A percentile compares a stretch with the other conserved stretches of the same genome.
Conservation (phyloP, 2,329 filamentous ascomycete genomes). For the Arachnopeziza araneosa region DNA sequence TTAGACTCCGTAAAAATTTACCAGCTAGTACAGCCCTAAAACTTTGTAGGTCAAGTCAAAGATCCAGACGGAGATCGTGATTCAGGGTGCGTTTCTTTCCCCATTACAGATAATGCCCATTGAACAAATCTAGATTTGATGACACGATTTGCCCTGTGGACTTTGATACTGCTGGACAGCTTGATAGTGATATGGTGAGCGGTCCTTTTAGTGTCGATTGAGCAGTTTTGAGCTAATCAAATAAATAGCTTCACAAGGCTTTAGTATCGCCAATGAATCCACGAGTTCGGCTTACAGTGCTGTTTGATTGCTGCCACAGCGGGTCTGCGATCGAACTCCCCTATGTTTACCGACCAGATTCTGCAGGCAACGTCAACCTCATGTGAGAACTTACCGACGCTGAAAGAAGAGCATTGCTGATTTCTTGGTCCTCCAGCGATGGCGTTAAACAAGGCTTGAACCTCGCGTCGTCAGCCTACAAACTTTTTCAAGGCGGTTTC, state of each 20-base stretch:
- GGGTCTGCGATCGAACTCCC: conserved; percentile 54
- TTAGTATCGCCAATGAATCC: conserved; percentile 47
- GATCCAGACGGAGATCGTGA: conserved; percentile 36
- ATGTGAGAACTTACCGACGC: conserved; percentile 39
- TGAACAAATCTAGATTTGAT: conserved; percentile 30
- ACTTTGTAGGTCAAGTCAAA: conserved; percentile 35
- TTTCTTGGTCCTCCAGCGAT: background rate
- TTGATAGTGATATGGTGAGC: conserved; percentile 43
- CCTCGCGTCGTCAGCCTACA: conserved; percentile 42
- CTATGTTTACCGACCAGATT: conserved; percentile 51
- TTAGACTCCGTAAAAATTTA: background rate
- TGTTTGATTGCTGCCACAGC: conserved; percentile 58
- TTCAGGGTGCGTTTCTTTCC: conserved; percentile 24
- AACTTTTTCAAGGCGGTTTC: conserved; percentile 47
- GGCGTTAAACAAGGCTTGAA: conserved; percentile 42
- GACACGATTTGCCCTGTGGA: conserved; percentile 51
- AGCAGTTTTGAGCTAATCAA: background rate
- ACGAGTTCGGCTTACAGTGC: conserved; percentile 45
- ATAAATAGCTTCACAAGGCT: conserved; percentile 39
- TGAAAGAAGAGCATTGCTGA: background rate
- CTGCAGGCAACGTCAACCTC: conserved; percentile 49
- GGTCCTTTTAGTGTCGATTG: conserved; percentile 9
- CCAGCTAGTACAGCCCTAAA: background rate
- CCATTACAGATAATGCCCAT: conserved; percentile 30
- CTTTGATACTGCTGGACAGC: conserved; percentile 46